Conservation (phyloP, 495 filamentous ascomycete species). For the Acidiella bohemica region DNA sequence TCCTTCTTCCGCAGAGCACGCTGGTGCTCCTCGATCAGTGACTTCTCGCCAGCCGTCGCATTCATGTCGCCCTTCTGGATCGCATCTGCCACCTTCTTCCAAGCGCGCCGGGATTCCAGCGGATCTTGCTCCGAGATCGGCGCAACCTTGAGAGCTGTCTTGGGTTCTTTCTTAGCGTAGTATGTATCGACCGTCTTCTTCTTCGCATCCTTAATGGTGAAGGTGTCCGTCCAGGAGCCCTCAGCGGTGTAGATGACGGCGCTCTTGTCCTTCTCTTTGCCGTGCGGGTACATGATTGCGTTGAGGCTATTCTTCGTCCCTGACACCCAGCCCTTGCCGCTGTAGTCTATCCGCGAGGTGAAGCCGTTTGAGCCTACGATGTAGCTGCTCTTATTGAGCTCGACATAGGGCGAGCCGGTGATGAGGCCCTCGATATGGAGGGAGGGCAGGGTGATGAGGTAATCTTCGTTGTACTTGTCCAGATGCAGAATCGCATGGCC, state of each 20-base stretch:
- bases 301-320: slow-evolving; percentile 91
- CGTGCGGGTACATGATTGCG: slow-evolving; percentile 62
- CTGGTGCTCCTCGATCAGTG: slow-evolving; percentile 82
- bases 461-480: slow-evolving; percentile 56
- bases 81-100: slow-evolving; percentile 67
- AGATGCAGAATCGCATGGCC: slow-evolving; percentile 80
- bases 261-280: slow-evolving; percentile 55
- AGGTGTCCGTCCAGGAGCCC: slow-evolving; percentile 82
- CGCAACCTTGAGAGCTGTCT: slow-evolving; percentile 55
- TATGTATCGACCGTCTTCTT: slow-evolving; percentile 58
- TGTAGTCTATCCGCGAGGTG: slow-evolving; percentile 85
- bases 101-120: slow-evolving; percentile 78
- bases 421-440: slow-evolving; percentile 92
- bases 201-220: slow-evolving; percentile 60
- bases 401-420: slow-evolving; percentile 80
- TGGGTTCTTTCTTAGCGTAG: slow-evolving; percentile 46
- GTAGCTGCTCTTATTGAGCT: slow-evolving; percentile 67
- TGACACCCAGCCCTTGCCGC: slow-evolving; percentile 80
- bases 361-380: slow-evolving; percentile 79
- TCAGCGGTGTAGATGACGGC: slow-evolving; percentile 71
- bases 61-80: slow-evolving; percentile 78
- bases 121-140: slow-evolving; percentile 71
- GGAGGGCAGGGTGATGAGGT: slow-evolving; percentile 81
- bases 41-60: slow-evolving; percentile 60
- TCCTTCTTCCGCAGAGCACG: slow-evolving; percentile 72